Evolutionary conservation across 2,329 filamentous ascomycete species (phyloP), one percentile per base, ranked within the genome.

Genomic region (Bisporella sp.): DNA sequence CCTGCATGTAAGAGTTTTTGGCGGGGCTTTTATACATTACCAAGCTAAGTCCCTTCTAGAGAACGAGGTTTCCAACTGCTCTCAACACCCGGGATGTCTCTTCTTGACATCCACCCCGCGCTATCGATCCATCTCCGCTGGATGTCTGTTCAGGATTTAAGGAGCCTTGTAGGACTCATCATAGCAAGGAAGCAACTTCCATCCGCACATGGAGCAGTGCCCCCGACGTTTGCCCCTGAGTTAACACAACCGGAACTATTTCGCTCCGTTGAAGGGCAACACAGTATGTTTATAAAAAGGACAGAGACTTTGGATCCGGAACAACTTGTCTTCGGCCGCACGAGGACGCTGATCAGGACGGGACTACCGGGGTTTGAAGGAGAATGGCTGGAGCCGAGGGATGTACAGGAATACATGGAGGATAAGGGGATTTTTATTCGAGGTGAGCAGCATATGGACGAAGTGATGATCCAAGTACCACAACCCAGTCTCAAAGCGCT

Each of bases 331-430:
- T 32, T 6, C n/a, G 46, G 46, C 11, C 35, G 30, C 12, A 48
- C 46, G 9, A 48, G 46, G 42, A 48, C 46, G 21, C 32, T n/a
- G 46, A 12, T 48, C 8, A 39, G 32, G 6, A 48, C 35, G 8
- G 32, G 7, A 5, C 28, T 48, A 12, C 37, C 6, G 6, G 46
- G 28, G 6, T 41, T 48, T 8, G n/a, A 48, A 4, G 46, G 46
- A 41, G 46, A 48, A 31, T 48, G 46, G 46, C 31, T 48, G 5
- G 46, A 48, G 35, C 46, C 46, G 4, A 31, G n/a, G 4, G 46
- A 48, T 42, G 46, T 48, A 13, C 46, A 48, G 39, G 46, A 48
- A n/a, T 48, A 48, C 28, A 21, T 48, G 9, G 46, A 48, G 31
- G 6, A 6, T 4, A 41, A 41, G 39, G 46, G 46, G 12, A 48